Base-by-base conservation (phyloP, 108 stramenopile species). In the Nannochloropsis gaditana region DNA sequence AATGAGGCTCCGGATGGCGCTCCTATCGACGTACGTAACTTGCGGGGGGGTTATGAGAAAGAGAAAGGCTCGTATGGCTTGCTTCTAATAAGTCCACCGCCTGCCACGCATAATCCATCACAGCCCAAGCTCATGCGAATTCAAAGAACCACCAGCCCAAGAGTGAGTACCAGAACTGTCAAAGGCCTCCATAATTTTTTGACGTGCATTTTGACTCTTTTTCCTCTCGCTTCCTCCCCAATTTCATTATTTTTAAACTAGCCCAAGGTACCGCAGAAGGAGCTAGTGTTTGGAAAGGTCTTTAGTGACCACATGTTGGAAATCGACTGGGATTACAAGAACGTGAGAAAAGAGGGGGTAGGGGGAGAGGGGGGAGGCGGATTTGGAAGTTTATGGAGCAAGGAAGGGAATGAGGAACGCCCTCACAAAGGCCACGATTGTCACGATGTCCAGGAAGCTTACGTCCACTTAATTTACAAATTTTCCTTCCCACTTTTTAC, bases 271-370 rank as follows among this genome's bases (percentile, higher is more conserved):
- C 89, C 89, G 1, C 86, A 87, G 79, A 50, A 89, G 21, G 83
- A 89, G 42, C 90, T 90, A 1, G 84, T 88, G 44, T 90, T 90
- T 80, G 87, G 87, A 9, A 79, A 80, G 9, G 80, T 92, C 9
- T 93, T 97, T 84, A 90, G 95, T 43, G 95, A 95, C 87, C 96
- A 97, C 91, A 98, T 98, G 98, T 91, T 98, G 5, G 90, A 89
- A 84, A 86, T 94, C 42, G 93, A 94, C 86, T 97, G 95, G 93
- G 90, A 92, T 42, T 84, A 44, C 80, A 86, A 89, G 42, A 73
- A 43, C 15, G 59, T 73, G 59, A 73, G 59, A 73, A n/a, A n/a
- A n/a, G 19, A 73, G 19, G 59, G 59, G 59, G 59, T n/a, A 73
- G 59, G 59, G 59, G 6, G n/a, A n/a, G 59, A 73, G 59, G 59